Conservation (phyloP, 768 basidiomycete species). For the Mycena capillaripes region DNA sequence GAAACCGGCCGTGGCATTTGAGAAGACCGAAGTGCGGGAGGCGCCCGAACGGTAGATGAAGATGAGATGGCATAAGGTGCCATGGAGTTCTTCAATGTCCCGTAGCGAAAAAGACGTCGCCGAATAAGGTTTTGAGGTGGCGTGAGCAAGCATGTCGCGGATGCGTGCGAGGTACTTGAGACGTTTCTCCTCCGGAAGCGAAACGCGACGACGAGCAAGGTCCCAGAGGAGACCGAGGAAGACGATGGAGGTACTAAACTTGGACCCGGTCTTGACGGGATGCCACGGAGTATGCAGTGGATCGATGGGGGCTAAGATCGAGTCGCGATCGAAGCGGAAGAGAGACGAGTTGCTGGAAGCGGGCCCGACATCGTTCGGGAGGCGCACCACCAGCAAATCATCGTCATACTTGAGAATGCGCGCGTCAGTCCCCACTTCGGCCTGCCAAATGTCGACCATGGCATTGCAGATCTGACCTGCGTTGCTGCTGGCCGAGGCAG, state of each 20-base stretch:
- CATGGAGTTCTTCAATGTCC: conserved; percentile 10
- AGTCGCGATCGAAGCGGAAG: conserved; percentile 34
- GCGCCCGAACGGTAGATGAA: not conserved
- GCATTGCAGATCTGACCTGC: conserved; percentile 38
- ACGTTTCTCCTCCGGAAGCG: conserved; percentile 43
- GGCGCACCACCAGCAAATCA: conserved; percentile 1
- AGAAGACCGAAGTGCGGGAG: not conserved
- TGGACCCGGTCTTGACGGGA: conserved; percentile 33
- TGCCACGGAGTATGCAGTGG: conserved; percentile 44
- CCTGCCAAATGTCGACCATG: conserved; percentile 23
- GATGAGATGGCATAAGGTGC: not conserved
- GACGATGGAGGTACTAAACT: conserved; percentile 31
- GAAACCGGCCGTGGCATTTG: conserved; percentile 10
- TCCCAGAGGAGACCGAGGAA: conserved; percentile 51
- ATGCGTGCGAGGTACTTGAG: conserved; percentile 38
- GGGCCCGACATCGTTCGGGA: not conserved
- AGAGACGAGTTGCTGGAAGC: not conserved
- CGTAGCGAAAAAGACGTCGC: not conserved
- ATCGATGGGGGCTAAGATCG: conserved; percentile 24
- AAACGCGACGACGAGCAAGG: conserved; percentile 37
- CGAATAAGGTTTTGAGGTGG: too few relatives aligned
- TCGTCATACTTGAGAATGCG: conserved; percentile 35
- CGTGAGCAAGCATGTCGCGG: not conserved
- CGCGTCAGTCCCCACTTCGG: not conserved
- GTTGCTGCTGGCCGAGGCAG: conserved; percentile 32